A percentile compares a stretch with the other conserved stretches of the same genome.
These are phyloP conservation scores for Lasiosphaeria ovina DNA, from an alignment of 495 filamentous ascomycete genomes.

Conservation along the genomic window DNA sequence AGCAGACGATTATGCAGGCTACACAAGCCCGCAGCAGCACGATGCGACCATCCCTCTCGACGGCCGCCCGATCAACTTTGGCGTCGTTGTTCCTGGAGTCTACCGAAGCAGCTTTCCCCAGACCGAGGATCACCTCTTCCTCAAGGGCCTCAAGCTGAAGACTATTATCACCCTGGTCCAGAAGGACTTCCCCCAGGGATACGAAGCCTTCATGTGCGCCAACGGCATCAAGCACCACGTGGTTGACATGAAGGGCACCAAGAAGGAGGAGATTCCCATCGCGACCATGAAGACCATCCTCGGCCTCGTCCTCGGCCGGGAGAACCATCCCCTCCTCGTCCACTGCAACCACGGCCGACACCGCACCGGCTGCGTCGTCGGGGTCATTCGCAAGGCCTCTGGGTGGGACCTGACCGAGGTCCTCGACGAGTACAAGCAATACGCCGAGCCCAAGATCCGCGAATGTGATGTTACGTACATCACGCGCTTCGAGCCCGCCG, in stretches of 20 bases:
- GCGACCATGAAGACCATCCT: conserved; percentile 62
- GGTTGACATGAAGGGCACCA: conserved; percentile 74
- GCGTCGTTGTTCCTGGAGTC: conserved; percentile 60
- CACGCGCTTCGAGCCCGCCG: conserved; percentile 34
- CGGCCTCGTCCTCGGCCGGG: conserved; percentile 58
- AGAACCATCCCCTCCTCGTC: conserved; percentile 73
- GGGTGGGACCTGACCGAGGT: conserved; percentile 58
- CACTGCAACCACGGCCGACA: conserved; percentile 91
- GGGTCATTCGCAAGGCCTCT: conserved; percentile 62
- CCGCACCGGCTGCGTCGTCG: conserved; percentile 79
- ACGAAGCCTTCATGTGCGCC: conserved; percentile 57
- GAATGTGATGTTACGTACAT: conserved; percentile 54
- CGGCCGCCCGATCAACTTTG: conserved; percentile 62
- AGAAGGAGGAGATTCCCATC: conserved; percentile 63
- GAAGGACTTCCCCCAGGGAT: conserved; percentile 56
- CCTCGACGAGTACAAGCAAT: conserved; percentile 66
- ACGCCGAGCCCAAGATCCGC: conserved; percentile 62
- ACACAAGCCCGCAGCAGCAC: too few species aligned
- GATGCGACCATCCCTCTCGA: conserved; percentile 10
- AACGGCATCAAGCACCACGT: conserved; percentile 65
- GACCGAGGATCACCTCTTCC: conserved; percentile 59
- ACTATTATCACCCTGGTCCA: conserved; percentile 79
- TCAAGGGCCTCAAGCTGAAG: conserved; percentile 63
- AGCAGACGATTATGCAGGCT: too few species aligned
- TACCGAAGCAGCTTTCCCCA: conserved; percentile 77